phyloP scores from a whole-genome alignment of 106 monocot species.

The Posidonia australis region DNA sequence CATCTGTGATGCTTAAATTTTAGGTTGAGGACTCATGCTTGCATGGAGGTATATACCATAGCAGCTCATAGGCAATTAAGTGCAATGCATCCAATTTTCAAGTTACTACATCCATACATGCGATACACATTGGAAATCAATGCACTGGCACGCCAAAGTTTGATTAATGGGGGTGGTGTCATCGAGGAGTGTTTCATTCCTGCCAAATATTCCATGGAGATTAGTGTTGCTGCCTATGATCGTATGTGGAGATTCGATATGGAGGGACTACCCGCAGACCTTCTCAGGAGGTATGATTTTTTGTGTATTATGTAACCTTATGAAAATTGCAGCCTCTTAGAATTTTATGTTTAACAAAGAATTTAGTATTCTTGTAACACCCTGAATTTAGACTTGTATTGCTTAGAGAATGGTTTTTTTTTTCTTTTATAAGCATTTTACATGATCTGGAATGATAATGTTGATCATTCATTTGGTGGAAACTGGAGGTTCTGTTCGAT shows the following conservation, averaged over 20 bases:
- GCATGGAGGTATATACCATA: conserved; percentile 15
- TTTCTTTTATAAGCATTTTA: too few relatives aligned
- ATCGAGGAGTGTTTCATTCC: conserved; percentile 28
- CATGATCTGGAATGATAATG: too few relatives aligned
- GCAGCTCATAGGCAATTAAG: conserved; percentile 20
- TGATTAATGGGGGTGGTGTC: conserved; percentile 30
- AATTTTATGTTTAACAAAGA: too few relatives aligned
- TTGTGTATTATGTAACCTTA: not conserved
- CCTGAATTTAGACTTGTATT: too few relatives aligned
- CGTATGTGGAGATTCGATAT: conserved; percentile 21
- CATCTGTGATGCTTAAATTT: too few relatives aligned
- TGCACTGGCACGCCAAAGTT: conserved; percentile 24
- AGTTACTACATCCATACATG: conserved; percentile 25
- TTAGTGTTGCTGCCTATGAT: conserved; percentile 27
- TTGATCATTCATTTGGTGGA: too few relatives aligned
- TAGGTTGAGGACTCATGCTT: conserved; percentile 15
- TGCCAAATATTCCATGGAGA: conserved; percentile 24
- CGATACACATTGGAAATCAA: conserved; percentile 35
- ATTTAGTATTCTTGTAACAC: too few relatives aligned
- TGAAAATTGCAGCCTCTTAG: too few relatives aligned
- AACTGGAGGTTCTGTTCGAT: too few relatives aligned
- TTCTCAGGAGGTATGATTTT: conserved; percentile 13
- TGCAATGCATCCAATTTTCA: conserved; percentile 20
- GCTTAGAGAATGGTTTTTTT: too few relatives aligned
- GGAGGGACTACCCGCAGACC: conserved; percentile 30